Conservation (phyloP, 306 rosid species). For the Quercus dentata region DNA sequence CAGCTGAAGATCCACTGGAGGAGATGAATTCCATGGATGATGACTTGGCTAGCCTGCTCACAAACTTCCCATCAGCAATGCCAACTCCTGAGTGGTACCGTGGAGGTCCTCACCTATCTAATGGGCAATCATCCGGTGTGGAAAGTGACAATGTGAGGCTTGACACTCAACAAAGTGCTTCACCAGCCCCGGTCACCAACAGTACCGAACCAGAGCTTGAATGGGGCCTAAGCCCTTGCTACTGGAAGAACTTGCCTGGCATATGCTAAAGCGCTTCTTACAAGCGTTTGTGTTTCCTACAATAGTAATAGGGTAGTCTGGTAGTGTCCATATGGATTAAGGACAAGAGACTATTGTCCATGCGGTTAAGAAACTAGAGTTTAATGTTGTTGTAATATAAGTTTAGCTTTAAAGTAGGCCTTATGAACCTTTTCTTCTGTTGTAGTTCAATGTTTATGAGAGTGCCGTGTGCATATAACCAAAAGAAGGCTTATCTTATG, state of each 20-base stretch:
- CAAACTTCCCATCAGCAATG: constrained; percentile 39
- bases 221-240: constrained; percentile 30
- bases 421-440: background rate
- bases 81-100: constrained; percentile 60
- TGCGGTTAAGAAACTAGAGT: constrained; percentile 1
- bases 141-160: constrained; percentile 8
- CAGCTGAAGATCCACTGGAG: constrained; percentile 36
- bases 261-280: constrained; percentile 28
- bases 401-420: constrained; percentile 5
- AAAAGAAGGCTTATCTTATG: background rate
- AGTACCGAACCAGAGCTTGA: constrained; percentile 11
- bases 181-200: background rate
- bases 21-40: constrained; percentile 58
- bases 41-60: constrained; percentile 66
- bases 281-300: background rate
- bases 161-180: constrained; percentile 15
- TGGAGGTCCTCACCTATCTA: background rate
- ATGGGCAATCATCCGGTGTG: constrained; percentile 7
- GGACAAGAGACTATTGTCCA: background rate
- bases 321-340: constrained; percentile 6
- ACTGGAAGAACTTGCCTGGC: constrained; percentile 60
- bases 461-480: background rate
- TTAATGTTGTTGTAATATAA: constrained; percentile 4
- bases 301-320: background rate
- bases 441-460: background rate